Evolutionary conservation across 2,329 filamentous ascomycete genomes (phyloP).

Genomic region (Fonsecaea monophora): DNA sequence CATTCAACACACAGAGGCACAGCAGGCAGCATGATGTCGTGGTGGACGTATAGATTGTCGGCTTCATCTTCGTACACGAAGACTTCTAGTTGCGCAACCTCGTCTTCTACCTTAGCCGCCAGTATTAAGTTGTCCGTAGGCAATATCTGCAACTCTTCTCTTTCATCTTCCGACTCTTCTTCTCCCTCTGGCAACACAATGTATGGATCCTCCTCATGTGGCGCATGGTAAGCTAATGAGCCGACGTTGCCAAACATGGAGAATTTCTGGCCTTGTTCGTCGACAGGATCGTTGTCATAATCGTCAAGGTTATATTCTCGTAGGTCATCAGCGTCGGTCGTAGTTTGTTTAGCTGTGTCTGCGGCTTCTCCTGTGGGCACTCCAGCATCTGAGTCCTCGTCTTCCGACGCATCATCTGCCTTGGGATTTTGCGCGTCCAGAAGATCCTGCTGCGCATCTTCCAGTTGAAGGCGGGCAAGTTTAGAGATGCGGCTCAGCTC

Average conservation of each 20-base stretch:
- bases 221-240: conserved; percentile 89
- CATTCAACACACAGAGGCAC: conserved; percentile 96
- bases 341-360: conserved; percentile 39
- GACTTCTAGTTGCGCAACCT: conserved; percentile 93
- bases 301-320: conserved; percentile 96
- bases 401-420: conserved; percentile 45
- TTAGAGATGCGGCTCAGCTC: conserved; percentile 78
- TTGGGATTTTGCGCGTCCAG: conserved; percentile 48
- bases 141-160: conserved; percentile 91
- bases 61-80: conserved; percentile 96
- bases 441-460: conserved; percentile 88
- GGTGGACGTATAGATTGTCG: conserved; percentile 98
- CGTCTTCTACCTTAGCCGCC: conserved; percentile 93
- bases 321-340: conserved; percentile 79
- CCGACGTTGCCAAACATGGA: conserved; percentile 96
- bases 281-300: conserved; percentile 80
- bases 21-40: conserved; percentile 98
- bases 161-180: conserved; percentile 75
- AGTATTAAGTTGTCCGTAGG: conserved; percentile 91
- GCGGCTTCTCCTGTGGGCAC: conserved; percentile 25
- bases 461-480: conserved; percentile 78
- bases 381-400: conserved; percentile 38
- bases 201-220: conserved; percentile 94
- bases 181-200: conserved; percentile 79
- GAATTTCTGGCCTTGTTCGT: conserved; percentile 72